These are phyloP conservation scores for Vaccinium myrtillus DNA, from an alignment of 148 eudicot species.

Conservation along the genomic window DNA sequence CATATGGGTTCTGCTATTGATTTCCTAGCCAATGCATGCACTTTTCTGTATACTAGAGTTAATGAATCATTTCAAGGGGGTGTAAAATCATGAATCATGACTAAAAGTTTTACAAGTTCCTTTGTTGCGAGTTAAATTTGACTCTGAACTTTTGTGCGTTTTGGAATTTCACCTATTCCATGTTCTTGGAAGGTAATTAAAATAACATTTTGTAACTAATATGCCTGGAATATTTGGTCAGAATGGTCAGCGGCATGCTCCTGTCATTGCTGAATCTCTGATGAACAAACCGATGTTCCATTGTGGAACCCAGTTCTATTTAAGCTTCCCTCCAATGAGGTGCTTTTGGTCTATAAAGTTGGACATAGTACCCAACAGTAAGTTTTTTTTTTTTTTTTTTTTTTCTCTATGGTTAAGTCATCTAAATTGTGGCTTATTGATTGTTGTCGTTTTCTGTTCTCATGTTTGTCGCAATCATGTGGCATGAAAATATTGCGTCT, in stretches of 20 bases:
- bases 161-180: neutral
- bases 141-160: neutral
- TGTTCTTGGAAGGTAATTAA: neutral
- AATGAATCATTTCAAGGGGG: neutral
- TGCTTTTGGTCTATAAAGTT: slow-evolving; percentile 81
- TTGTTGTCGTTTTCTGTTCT: neutral
- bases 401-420: too few species aligned
- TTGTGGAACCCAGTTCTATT: slow-evolving; percentile 98
- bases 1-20: neutral
- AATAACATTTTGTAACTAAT: neutral
- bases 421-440: slow-evolving; percentile 5
- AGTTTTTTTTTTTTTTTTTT: too few species aligned
- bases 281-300: slow-evolving; percentile 57
- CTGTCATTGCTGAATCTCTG: slow-evolving; percentile 53
- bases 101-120: neutral
- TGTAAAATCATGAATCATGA: neutral
- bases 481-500: neutral
- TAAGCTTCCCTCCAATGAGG: slow-evolving; percentile 57
- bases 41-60: neutral
- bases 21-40: neutral
- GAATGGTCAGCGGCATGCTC: slow-evolving; percentile 82
- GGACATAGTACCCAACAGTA: slow-evolving; percentile 80
- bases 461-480: neutral
- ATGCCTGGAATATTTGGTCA: slow-evolving; percentile 23
- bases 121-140: neutral